phyloP scores from a whole-genome alignment of 139 green algal genomes.

The Diplosphaera chodatii region DNA sequence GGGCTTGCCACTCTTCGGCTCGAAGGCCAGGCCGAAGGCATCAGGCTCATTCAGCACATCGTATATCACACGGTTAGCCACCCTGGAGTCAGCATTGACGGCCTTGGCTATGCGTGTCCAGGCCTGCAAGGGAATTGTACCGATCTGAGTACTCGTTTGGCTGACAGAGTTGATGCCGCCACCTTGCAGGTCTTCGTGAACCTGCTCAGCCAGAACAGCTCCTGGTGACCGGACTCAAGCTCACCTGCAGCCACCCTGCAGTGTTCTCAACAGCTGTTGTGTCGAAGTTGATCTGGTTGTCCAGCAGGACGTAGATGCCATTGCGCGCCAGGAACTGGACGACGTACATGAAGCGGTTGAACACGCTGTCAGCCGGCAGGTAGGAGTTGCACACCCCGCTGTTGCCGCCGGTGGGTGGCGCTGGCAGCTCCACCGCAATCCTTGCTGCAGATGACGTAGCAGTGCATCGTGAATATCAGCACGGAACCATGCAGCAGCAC shows the following conservation, averaged over 20 bases:
- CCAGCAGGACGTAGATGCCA: conserved; percentile 46
- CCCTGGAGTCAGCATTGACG: neutral
- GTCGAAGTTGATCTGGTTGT: conserved; percentile 21
- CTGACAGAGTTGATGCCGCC: no score
- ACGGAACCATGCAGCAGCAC: no score
- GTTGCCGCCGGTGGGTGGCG: neutral
- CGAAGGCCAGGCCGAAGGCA: conserved; percentile 6
- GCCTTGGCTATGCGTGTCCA: conserved; percentile 1
- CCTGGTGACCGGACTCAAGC: no score
- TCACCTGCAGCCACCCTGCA: neutral
- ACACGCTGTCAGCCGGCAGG: conserved; percentile 17
- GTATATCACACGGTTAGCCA: neutral
- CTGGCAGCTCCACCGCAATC: neutral
- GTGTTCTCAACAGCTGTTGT: neutral
- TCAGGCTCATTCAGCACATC: conserved; percentile 18
- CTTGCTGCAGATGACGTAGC: neutral
- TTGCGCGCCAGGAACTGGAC: conserved; percentile 42
- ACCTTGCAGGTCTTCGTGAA: no score
- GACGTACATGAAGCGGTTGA: conserved; percentile 40
- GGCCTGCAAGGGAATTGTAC: no score
- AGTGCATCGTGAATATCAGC: no score
- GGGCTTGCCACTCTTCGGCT: neutral
- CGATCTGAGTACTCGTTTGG: no score
- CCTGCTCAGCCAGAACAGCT: no score
- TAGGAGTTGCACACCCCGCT: conserved; percentile 22